phyloP scores from a whole-genome alignment of 2,329 filamentous ascomycete genomes.

The Cladorrhinum sp. region DNA sequence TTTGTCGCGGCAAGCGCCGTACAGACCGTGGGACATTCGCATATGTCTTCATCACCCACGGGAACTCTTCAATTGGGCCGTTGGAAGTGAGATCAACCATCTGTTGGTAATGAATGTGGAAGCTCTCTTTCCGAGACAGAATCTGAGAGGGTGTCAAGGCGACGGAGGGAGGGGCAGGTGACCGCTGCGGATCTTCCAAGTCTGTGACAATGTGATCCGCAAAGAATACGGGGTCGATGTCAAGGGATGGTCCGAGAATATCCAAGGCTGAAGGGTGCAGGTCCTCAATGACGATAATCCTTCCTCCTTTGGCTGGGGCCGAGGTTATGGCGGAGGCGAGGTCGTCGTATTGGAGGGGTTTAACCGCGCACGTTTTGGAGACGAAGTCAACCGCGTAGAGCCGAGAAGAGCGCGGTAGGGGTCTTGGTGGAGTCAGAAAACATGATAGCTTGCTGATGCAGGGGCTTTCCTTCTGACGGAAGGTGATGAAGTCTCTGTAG shows the following conservation, averaged over 20 bases:
- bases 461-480: not conserved
- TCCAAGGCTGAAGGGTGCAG: slow-evolving; percentile 15
- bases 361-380: not conserved
- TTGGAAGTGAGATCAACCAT: slow-evolving; percentile 18
- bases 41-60: slow-evolving; percentile 12
- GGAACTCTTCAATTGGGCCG: not conserved
- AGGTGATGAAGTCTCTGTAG: not conserved
- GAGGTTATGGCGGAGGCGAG: not conserved
- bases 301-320: slow-evolving; percentile 1
- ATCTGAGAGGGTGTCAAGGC: slow-evolving; percentile 18
- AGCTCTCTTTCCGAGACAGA: slow-evolving; percentile 10
- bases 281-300: slow-evolving; percentile 21
- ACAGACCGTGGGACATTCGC: slow-evolving; percentile 13
- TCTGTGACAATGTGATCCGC: slow-evolving; percentile 21
- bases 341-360: not conserved
- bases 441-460: not conserved
- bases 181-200: slow-evolving; percentile 21
- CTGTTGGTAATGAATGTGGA: slow-evolving; percentile 24
- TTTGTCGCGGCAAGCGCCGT: slow-evolving; percentile 8
- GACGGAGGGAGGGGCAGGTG: slow-evolving; percentile 21
- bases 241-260: slow-evolving; percentile 16
- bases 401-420: not conserved
- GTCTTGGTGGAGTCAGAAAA: not conserved
- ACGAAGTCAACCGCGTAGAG: not conserved
- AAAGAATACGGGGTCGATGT: slow-evolving; percentile 25